Conservation (phyloP, 805 yeast species). For the Zygoascus ofunaensis region DNA sequence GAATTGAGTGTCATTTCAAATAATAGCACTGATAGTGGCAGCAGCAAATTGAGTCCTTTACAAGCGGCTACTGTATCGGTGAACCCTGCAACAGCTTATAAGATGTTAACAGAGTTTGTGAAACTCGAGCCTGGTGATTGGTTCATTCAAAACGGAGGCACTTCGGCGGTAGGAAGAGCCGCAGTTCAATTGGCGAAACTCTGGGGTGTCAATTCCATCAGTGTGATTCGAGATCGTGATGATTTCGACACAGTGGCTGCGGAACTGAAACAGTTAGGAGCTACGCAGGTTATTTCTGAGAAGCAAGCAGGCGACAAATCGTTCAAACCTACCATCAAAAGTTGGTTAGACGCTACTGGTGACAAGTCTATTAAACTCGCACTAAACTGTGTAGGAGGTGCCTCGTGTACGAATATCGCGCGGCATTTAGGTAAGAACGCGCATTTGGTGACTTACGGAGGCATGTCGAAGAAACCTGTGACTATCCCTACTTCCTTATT, state of each 20-base stretch:
- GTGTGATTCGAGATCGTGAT: slow-evolving; percentile 74
- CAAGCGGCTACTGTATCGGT: slow-evolving; percentile 83
- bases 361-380: slow-evolving; percentile 58
- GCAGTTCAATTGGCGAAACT: slow-evolving; percentile 80
- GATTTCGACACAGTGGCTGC: slow-evolving; percentile 53
- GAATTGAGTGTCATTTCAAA: slow-evolving; percentile 52
- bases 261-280: slow-evolving; percentile 60
- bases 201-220: slow-evolving; percentile 72
- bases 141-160: slow-evolving; percentile 95
- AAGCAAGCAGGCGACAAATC: slow-evolving; percentile 65
- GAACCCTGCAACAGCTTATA: slow-evolving; percentile 87
- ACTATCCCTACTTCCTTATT: slow-evolving; percentile 80
- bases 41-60: slow-evolving; percentile 28
- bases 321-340: slow-evolving; percentile 48
- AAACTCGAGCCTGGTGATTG: slow-evolving; percentile 62
- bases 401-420: slow-evolving; percentile 70
- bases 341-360: slow-evolving; percentile 33
- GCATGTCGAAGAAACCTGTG: slow-evolving; percentile 95
- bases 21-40: no score
- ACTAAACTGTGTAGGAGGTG: slow-evolving; percentile 90
- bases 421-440: slow-evolving; percentile 59
- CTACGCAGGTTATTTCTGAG: slow-evolving; percentile 84
- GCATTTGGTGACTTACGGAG: slow-evolving; percentile 85
- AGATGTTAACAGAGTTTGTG: slow-evolving; percentile 67
- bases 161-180: slow-evolving; percentile 86